Evolutionary conservation across 2,329 filamentous ascomycete genomes (phyloP), one percentile per base, ranked within the genome.

Genomic region (Alternaria arbusti): DNA sequence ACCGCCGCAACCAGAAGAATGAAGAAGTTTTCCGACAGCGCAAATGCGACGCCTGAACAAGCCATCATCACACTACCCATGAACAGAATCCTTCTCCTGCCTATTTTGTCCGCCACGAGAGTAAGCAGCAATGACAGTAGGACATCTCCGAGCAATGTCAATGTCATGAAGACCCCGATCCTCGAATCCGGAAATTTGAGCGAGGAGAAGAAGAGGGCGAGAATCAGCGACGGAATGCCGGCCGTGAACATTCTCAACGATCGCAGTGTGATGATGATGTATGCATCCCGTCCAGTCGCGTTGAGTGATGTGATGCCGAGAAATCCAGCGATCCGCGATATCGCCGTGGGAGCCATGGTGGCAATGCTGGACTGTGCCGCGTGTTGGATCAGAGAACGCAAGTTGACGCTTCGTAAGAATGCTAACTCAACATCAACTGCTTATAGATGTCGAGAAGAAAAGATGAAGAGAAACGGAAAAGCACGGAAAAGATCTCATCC

Each of bases 231-330:
- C 2, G 77, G 77, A 20, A 79, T 79, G 30, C 77, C 77, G n/a
- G 77, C 75, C 2, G 70, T 72, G 61, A 79, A 78, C 76, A 79
- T 78, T 63, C 77, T 75, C 26, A 77, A 51, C 15, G 70, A 74
- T 30, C 77, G 74, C 25, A 78, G 64, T 5, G 65, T 67, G 67
- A 89, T 88, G 54, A 81, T 77, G 47, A 81, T 70, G 60, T 79
- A 79, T 17, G 77, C 78, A 74, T 80, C 78, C 46, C 67, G 64
- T 63, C 77, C 77, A 9, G 74, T 76, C n/a, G 70, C 70, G 47
- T 70, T 69, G 47, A 79, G 65, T 17, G 77, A 77, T 25, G 69
- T 68, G 23, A 78, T 57, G 17, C 78, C 78, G 28, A 80, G 71
- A 47, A 78, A 79, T 13, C 55, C 46, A 26, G 74, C 54, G 40